These are phyloP conservation scores for Leishmania mexicana DNA, from an alignment of 208 protist species.

Conservation along the genomic window DNA sequence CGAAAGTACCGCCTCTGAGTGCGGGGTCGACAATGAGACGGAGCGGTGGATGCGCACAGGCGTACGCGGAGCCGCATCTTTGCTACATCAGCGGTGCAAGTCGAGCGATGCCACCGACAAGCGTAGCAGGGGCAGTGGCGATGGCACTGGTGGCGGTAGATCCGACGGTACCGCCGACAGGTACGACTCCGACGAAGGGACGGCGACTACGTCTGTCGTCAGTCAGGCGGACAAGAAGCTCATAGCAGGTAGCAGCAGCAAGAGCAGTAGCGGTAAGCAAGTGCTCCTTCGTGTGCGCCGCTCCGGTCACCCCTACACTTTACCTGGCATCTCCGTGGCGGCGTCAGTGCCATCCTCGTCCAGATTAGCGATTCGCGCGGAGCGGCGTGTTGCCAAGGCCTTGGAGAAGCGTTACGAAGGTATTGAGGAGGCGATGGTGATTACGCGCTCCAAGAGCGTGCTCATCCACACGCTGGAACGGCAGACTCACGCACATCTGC, in stretches of 20 bases:
- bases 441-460: constrained; percentile 61
- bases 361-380: constrained; percentile 1
- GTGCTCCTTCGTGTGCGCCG: not conserved
- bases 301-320: not conserved
- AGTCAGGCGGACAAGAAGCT: constrained; percentile 8
- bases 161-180: not conserved
- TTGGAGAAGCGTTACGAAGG: constrained; percentile 43
- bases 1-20: not conserved
- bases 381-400: constrained; percentile 2
- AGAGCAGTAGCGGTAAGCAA: not conserved
- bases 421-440: constrained; percentile 68
- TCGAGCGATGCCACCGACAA: not conserved
- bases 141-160: not conserved
- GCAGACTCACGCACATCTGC: constrained; percentile 21
- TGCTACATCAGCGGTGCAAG: not conserved
- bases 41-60: not conserved
- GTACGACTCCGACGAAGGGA: constrained; percentile 1
- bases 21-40: not conserved
- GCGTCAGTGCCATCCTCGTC: not conserved
- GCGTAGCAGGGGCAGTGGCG: not conserved
- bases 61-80: not conserved
- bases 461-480: constrained; percentile 50
- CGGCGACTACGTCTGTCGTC: not conserved
- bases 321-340: not conserved
- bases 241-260: constrained; percentile 1